These are phyloP conservation scores for Xylariomycetidae sp. DNA, from an alignment of 2,329 filamentous ascomycete species.

Conservation along the genomic window DNA sequence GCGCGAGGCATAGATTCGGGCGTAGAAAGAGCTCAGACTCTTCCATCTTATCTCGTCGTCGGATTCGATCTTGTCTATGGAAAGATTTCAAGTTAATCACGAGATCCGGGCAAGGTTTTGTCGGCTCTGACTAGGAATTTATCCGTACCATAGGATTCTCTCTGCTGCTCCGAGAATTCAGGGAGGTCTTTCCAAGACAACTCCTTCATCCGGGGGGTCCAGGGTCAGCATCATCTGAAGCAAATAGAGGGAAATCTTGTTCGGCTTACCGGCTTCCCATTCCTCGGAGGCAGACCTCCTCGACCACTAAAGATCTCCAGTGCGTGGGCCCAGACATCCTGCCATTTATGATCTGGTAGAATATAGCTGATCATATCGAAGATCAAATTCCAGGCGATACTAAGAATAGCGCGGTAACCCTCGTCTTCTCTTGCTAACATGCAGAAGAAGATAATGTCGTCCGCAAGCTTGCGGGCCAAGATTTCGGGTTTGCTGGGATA, in stretches of 20 bases:
- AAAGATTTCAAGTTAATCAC: too few relatives aligned
- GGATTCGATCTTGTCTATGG: too few relatives aligned
- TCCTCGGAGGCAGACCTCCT: conserved; percentile 2
- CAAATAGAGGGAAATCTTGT: conserved; percentile 1
- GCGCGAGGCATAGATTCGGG: too few relatives aligned
- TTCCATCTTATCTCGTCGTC: too few relatives aligned
- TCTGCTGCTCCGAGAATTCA: too few relatives aligned
- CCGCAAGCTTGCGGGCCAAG: conserved; percentile 1
- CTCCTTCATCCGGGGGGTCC: conserved; percentile 1
- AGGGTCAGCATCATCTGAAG: conserved; percentile 1
- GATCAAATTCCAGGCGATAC: background rate
- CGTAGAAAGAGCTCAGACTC: too few relatives aligned
- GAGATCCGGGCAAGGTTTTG: too few relatives aligned
- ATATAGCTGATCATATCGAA: conserved; percentile 5
- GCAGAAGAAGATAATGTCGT: conserved; percentile 5
- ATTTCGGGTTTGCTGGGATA: conserved; percentile 2
- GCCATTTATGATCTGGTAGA: conserved; percentile 2
- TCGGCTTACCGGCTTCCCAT: background rate
- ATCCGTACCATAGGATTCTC: too few relatives aligned
- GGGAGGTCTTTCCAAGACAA: conserved; percentile 2
- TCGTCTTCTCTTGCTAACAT: conserved; percentile 1
- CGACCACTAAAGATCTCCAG: conserved; percentile 3
- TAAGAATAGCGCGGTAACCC: conserved; percentile 1
- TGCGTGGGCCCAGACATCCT: conserved; percentile 2
- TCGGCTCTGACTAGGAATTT: too few relatives aligned